Evolutionary conservation across 352 stramenopile species (phyloP).

Genomic region (Globisporangium parvum): DNA sequence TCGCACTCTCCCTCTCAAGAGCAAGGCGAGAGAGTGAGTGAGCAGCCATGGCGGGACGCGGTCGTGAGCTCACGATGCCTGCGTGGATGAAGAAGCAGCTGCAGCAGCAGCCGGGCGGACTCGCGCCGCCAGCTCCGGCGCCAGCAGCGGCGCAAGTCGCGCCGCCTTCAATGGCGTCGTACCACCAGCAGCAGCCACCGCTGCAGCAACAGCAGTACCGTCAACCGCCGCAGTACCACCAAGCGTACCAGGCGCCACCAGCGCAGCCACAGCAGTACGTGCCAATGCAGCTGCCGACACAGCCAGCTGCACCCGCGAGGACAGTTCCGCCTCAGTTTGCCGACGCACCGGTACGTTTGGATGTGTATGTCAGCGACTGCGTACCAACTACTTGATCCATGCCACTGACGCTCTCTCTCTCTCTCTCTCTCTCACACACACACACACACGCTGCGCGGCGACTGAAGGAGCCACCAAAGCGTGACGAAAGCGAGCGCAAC

Average conservation of each 20-base stretch:
- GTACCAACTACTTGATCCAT: no score
- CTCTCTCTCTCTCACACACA: neutral
- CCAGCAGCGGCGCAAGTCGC: conserved; percentile 10
- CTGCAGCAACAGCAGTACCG: conserved; percentile 7
- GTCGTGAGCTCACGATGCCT: conserved; percentile 78
- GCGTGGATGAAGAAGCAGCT: conserved; percentile 86
- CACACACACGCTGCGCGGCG: neutral
- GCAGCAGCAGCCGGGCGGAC: conserved; percentile 27
- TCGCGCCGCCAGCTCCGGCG: conserved; percentile 32
- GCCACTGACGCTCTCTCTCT: no score
- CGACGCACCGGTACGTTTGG: conserved; percentile 41
- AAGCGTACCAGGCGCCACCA: conserved; percentile 7
- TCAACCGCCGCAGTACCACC: conserved; percentile 4
- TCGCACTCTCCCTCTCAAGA: no score
- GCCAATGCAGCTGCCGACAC: conserved; percentile 7
- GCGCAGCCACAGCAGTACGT: conserved; percentile 13
- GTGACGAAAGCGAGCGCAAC: conserved; percentile 4
- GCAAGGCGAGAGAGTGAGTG: no score
- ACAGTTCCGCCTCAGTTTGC: conserved; percentile 43
- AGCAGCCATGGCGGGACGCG: conserved; percentile 58
- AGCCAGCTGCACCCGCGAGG: neutral
- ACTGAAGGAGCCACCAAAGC: conserved; percentile 2
- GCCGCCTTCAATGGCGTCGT: conserved; percentile 3
- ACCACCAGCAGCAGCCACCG: conserved; percentile 23
- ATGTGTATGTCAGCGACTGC: no score